These are phyloP conservation scores for Passalora sequoiae DNA, from an alignment of 2,329 filamentous ascomycete species.

Conservation along the genomic window DNA sequence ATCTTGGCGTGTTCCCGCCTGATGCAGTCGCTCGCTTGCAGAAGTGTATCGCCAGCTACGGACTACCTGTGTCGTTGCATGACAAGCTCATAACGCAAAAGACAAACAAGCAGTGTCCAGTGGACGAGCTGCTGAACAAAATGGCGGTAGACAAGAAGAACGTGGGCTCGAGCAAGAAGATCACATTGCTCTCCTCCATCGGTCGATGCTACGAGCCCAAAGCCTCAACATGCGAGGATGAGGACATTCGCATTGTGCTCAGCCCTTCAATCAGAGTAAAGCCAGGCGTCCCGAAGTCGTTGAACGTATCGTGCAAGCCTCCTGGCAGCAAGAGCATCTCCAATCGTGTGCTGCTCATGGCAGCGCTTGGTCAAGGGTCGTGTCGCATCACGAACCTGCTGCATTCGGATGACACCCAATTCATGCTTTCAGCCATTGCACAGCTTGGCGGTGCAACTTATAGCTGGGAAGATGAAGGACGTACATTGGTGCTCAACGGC, in stretches of 20 bases:
- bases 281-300: slow-evolving; percentile 62
- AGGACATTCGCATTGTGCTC: slow-evolving; percentile 74
- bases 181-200: slow-evolving; percentile 86
- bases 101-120: slow-evolving; percentile 79
- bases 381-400: slow-evolving; percentile 88
- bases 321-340: slow-evolving; percentile 98
- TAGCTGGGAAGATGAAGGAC: slow-evolving; percentile 91
- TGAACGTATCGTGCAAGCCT: slow-evolving; percentile 72
- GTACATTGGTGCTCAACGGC: slow-evolving; percentile 80
- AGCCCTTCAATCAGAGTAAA: slow-evolving; percentile 71
- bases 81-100: slow-evolving; percentile 80
- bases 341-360: slow-evolving; percentile 88
- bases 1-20: slow-evolving; percentile 77
- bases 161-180: slow-evolving; percentile 88
- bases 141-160: slow-evolving; percentile 99
- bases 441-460: slow-evolving; percentile 82
- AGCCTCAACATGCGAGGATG: slow-evolving; percentile 84
- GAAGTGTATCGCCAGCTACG: slow-evolving; percentile 94
- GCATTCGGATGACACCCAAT: slow-evolving; percentile 94
- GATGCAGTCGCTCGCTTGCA: slow-evolving; percentile 82
- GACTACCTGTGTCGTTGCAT: slow-evolving; percentile 75
- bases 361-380: slow-evolving; percentile 77
- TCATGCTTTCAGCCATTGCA: slow-evolving; percentile 89
- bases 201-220: slow-evolving; percentile 81
- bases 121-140: slow-evolving; percentile 78